Evolutionary conservation across 2,329 filamentous ascomycete species (phyloP).

Genomic region (Basipetospora chlamydospora): DNA sequence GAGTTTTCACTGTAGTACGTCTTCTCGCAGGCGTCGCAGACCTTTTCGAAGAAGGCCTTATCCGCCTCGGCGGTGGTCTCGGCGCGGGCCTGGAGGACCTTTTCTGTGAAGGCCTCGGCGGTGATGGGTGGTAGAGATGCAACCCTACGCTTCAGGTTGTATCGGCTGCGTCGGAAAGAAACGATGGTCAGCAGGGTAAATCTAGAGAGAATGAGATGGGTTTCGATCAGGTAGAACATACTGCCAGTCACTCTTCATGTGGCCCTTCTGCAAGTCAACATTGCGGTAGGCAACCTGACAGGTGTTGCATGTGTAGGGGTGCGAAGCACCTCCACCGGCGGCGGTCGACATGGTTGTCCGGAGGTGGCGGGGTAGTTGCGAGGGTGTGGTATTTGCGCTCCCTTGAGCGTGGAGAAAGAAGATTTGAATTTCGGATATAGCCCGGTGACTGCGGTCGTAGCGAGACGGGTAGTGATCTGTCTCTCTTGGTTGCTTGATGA

Average conservation of each 20-base stretch:
- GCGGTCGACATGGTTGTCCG: conserved; percentile 7
- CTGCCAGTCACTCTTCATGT: conserved; percentile 99
- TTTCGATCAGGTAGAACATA: conserved; percentile 32
- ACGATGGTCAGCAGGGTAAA: not conserved
- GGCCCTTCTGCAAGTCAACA: conserved; percentile 79
- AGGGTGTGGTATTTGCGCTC: not conserved
- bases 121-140: conserved; percentile 81
- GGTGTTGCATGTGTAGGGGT: conserved; percentile 96
- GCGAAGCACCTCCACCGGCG: conserved; percentile 32
- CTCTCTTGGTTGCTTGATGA: no score
- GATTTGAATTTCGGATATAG: not conserved
- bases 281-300: conserved; percentile 94
- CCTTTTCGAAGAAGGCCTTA: conserved; percentile 75
- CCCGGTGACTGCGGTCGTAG: no score
- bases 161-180: conserved; percentile 43
- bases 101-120: conserved; percentile 87
- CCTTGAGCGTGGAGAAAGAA: not conserved
- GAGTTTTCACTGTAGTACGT: conserved; percentile 96
- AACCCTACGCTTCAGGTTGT: conserved; percentile 91
- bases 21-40: conserved; percentile 72
- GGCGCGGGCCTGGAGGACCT: conserved; percentile 83
- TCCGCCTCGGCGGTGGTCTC: conserved; percentile 71
- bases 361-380: not conserved
- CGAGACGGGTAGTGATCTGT: no score
- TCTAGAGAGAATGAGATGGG: not conserved